These are phyloP conservation scores for Penicillium sp. DNA, from an alignment of 2,329 filamentous ascomycete species.

Conservation along the genomic window DNA sequence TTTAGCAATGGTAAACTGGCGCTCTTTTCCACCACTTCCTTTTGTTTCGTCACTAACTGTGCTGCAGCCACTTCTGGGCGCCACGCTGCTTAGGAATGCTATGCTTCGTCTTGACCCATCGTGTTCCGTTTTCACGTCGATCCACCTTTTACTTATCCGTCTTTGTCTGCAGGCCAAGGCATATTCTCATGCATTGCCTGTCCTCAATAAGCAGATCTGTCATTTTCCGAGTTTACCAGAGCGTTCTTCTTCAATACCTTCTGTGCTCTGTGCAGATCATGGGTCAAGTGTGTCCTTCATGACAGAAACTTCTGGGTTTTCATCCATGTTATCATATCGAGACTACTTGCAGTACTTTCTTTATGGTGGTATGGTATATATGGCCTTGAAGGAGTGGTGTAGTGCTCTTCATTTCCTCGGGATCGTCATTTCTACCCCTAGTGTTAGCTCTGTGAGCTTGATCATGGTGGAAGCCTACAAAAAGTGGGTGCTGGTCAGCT, in stretches of 20 bases:
- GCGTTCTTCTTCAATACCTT: conserved; percentile 24
- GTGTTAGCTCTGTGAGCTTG: conserved; percentile 63
- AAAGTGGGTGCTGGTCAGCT: conserved; percentile 77
- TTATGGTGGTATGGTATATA: conserved; percentile 63
- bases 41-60: conserved; percentile 14
- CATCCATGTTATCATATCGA: conserved; percentile 40
- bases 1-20: conserved; percentile 34
- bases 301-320: conserved; percentile 39
- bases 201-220: conserved; percentile 45
- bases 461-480: conserved; percentile 89
- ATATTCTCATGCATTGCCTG: conserved; percentile 40
- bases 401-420: conserved; percentile 63
- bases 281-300: conserved; percentile 37
- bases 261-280: conserved; percentile 32
- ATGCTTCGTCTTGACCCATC: conserved; percentile 47
- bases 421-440: conserved; percentile 66
- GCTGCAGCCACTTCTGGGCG: conserved; percentile 39
- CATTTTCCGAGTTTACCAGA: conserved; percentile 38
- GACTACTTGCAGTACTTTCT: conserved; percentile 65
- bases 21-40: not conserved
- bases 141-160: conserved; percentile 42
- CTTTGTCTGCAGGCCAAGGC: conserved; percentile 45
- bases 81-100: conserved; percentile 43
- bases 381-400: conserved; percentile 60
- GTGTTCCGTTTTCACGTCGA: conserved; percentile 45